Percentiles rank a stretch among this genome's conserved stretches.
Evolutionary conservation across 1,139 yeast genomes (phyloP).

Genomic region (Yamadazyma songkhlaensis): DNA sequence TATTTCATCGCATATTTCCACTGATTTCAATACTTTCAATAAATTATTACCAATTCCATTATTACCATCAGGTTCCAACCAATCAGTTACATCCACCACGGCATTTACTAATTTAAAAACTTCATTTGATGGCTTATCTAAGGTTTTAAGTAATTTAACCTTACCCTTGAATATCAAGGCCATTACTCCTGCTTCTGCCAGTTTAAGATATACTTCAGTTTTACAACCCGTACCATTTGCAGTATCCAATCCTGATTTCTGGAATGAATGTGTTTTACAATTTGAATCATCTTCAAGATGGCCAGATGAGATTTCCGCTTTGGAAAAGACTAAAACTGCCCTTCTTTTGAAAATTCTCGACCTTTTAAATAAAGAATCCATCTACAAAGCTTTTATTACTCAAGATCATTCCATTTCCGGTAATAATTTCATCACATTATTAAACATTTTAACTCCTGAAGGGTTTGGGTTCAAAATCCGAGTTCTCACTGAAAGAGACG

Average conservation of each 20-base stretch:
- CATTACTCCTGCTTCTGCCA: constrained; percentile 67
- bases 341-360: constrained; percentile 75
- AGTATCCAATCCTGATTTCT: constrained; percentile 69
- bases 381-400: constrained; percentile 55
- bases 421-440: constrained; percentile 53
- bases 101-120: constrained; percentile 56
- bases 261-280: constrained; percentile 77
- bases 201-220: constrained; percentile 70
- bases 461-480: constrained; percentile 81
- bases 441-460: constrained; percentile 75
- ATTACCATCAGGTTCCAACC: constrained; percentile 52
- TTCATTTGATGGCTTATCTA: constrained; percentile 67
- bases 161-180: constrained; percentile 75
- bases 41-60: constrained; percentile 58
- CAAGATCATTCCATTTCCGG: constrained; percentile 69
- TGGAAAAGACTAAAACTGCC: constrained; percentile 89
- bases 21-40: constrained; percentile 44
- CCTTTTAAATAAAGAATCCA: constrained; percentile 46
- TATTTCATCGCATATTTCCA: constrained; percentile 37
- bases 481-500: constrained; percentile 80
- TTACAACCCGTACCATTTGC: constrained; percentile 85
- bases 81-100: constrained; percentile 48
- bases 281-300: constrained; percentile 89
- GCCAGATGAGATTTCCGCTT: constrained; percentile 88
- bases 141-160: constrained; percentile 48